These are phyloP conservation scores for Prunus fruticosa DNA, from an alignment of 306 rosid species.

Conservation along the genomic window DNA sequence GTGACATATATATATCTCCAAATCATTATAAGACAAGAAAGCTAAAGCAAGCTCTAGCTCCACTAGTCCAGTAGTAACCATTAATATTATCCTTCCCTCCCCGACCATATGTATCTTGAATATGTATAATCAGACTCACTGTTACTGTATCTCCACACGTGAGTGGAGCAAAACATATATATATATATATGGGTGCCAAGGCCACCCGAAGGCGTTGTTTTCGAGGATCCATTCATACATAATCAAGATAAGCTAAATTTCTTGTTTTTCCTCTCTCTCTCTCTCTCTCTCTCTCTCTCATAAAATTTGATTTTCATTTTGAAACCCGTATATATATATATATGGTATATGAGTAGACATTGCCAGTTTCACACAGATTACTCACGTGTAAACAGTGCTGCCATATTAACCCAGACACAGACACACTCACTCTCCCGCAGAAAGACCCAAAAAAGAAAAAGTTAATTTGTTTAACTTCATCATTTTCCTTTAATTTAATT, in stretches of 20 bases:
- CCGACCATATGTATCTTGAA: constrained; percentile 17
- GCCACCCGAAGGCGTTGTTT: constrained; percentile 39
- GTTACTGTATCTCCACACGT: constrained; percentile 41
- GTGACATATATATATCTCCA: constrained; percentile 26
- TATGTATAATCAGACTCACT: constrained; percentile 14
- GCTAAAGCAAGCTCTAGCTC: neutral
- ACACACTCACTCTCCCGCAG: neutral
- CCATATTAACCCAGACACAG: constrained; percentile 18
- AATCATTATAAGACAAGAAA: constrained; percentile 57
- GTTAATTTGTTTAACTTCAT: neutral
- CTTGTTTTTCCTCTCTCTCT: constrained; percentile 23
- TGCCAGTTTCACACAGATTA: constrained; percentile 26
- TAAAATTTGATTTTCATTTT: constrained; percentile 23
- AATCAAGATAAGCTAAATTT: constrained; percentile 22
- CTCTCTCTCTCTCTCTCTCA: no score
- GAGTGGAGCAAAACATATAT: constrained; percentile 23
- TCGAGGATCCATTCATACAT: constrained; percentile 26
- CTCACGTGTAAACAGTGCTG: constrained; percentile 55
- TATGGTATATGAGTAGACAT: neutral
- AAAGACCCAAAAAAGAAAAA: neutral
- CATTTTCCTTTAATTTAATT: neutral
- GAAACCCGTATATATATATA: neutral
- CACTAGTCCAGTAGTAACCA: neutral
- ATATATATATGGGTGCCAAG: no score
- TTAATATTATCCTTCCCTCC: constrained; percentile 32